Evolutionary conservation across 352 stramenopile genomes (phyloP), one percentile per base, ranked within the genome.

Genomic region (Phytophthora pistaciae): DNA sequence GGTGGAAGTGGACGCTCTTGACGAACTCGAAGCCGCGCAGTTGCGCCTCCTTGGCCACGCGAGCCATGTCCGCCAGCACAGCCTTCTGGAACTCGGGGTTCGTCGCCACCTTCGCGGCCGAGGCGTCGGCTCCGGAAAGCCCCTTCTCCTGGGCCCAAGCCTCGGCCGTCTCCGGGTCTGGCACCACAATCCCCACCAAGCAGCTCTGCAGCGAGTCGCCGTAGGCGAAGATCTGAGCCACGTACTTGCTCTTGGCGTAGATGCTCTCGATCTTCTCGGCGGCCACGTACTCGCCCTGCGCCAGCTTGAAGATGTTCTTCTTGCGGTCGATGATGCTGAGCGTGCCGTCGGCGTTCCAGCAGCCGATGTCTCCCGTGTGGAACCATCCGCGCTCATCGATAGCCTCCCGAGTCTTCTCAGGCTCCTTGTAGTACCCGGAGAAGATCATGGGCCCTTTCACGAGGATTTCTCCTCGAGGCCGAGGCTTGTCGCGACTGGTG

Each of bases 241-340:
- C 92, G 68, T 98, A 96, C 4, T 80, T 74, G 66, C 78, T 92
- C 67, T 97, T 97, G 48, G 79, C 75, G 63, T 98, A 98, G 7
- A 95, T 82, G 82, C 97, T 97, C 71, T 99, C 96, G 69, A 99
- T 95, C 80, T 98, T 98, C 78, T 99, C 96, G 16, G 96, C 78
- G 0, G 96, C 95, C 7, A 99, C 85, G 77, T 99, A 99, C 80
- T 99, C 96, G 36, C 95, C 96, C 70, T 97, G 85, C 1, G 88
- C 75, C 6, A 97, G 78, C 82, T 97, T 97, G 82, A 97, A 97
- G 72, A 97, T 93, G 82, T 97, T 97, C 72, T 97, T 95, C 84
- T 93, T 94, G 44, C 88, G 83, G 66, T 94, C 88, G 29, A 95
- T 88, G 63, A 98, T 97, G 60, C 83, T 85, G 36, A 98, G 74